Evolutionary conservation across 352 stramenopile species (phyloP).

Genomic region (Aphanomyces stellatus): DNA sequence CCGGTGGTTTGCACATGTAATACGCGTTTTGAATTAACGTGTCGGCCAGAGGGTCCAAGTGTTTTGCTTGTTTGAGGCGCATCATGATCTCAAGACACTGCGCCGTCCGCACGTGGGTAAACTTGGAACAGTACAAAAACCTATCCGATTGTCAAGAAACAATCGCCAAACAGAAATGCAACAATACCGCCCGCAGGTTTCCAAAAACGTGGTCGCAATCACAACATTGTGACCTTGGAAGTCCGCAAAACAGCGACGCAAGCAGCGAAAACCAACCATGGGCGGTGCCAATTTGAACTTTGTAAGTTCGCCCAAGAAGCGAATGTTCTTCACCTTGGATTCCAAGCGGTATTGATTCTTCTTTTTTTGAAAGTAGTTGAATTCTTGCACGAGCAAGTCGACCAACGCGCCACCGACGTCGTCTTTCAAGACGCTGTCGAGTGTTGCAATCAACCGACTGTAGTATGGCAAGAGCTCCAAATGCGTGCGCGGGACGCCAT

Average conservation of each 20-base stretch:
- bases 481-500: slow-evolving; percentile 86
- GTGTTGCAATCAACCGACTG: slow-evolving; percentile 86
- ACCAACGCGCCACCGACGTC: slow-evolving; percentile 88
- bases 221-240: slow-evolving; percentile 96
- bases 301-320: slow-evolving; percentile 93
- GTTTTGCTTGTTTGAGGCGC: slow-evolving; percentile 92
- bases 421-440: slow-evolving; percentile 89
- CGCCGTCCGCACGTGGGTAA: slow-evolving; percentile 85
- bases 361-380: slow-evolving; percentile 90
- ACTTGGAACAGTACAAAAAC: slow-evolving; percentile 93
- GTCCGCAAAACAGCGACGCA: slow-evolving; percentile 92
- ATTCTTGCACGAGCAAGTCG: slow-evolving; percentile 89
- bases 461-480: slow-evolving; percentile 95
- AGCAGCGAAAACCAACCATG: slow-evolving; percentile 89
- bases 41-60: slow-evolving; percentile 79
- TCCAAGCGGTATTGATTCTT: slow-evolving; percentile 92
- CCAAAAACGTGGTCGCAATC: slow-evolving; percentile 93
- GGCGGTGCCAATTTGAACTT: slow-evolving; percentile 96
- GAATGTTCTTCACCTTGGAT: slow-evolving; percentile 92
- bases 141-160: too few species aligned
- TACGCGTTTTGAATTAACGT: slow-evolving; percentile 89
- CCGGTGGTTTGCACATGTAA: slow-evolving; percentile 87
- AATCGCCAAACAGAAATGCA: background rate
- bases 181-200: slow-evolving; percentile 84
- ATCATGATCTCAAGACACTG: slow-evolving; percentile 93